Evolutionary conservation across 2,329 filamentous ascomycete species (phyloP), one percentile per base, ranked within the genome.

Genomic region (Ilyonectria mors-panacis): DNA sequence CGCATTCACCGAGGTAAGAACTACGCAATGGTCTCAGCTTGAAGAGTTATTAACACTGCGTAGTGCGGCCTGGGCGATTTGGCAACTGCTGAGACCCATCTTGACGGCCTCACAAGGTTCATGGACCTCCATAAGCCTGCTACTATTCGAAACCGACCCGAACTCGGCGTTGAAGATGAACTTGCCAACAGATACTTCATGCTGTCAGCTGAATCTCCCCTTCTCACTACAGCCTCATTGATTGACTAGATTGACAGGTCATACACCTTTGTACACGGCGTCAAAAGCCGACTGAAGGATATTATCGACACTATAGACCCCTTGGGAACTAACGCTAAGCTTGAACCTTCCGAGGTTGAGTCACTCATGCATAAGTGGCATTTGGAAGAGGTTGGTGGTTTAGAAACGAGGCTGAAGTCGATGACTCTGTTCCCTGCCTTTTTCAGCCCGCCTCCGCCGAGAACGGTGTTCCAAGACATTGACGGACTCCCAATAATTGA

Each of bases 181-280:
- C 47, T 74, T 4, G 50, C 68, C 6, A 67, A 69, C 13, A 47
- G 72, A 50, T 74, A 71, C 5, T 39, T 74, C 2, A 50, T 74
- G 1, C 33, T 74, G 72, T 74, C 63, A 0, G 71, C 55, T 3
- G 3, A 1, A 0, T 2, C 9, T 7, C 26, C 6, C 1, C 13
- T 15, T 39, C 37, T 15, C 39, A n/a, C 5, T 7, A 17, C n/a
- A 7, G 39, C 39, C 15, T 19, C 7, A 7, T 33, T 48, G 2
- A n/a, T 61, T n/a, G 60, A 21, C 4, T 9, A 15, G 33, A 2
- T 9, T 45, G 13, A 3, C 2, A 74, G 72, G 9, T 58, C 68
- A 17, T 74, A 69, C 48, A 74, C 66, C 35, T 74, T 75, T 21
- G 67, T 73, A 4, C 67, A 75, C n/a, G 72, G 70, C 19, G 48